phyloP scores from a whole-genome alignment of 441 rosid genomes.

The Populus hybrid region DNA sequence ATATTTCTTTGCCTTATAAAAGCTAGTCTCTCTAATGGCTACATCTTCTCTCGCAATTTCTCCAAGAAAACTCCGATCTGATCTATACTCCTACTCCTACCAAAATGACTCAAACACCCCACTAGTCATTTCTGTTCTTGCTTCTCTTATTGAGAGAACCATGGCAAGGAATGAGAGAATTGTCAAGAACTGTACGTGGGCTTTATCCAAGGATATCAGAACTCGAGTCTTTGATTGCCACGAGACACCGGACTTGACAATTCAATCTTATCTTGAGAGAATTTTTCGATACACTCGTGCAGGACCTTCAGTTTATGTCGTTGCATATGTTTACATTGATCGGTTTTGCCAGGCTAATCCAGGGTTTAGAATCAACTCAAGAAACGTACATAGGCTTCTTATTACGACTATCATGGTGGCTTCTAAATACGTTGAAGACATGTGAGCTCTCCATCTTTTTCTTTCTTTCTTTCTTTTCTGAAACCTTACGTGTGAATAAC shows the following conservation, averaged over 20 bases:
- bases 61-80: conserved; percentile 76
- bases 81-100: conserved; percentile 60
- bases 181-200: conserved; percentile 40
- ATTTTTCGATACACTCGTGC: conserved; percentile 74
- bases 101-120: conserved; percentile 53
- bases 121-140: conserved; percentile 66
- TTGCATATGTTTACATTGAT: conserved; percentile 85
- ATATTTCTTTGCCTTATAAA: neutral
- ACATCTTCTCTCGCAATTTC: conserved; percentile 49
- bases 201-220: conserved; percentile 32
- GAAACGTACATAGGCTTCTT: conserved; percentile 76
- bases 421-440: conserved; percentile 85
- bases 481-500: neutral
- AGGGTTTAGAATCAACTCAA: conserved; percentile 54
- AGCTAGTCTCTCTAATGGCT: conserved; percentile 17
- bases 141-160: conserved; percentile 69
- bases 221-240: conserved; percentile 62
- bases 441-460: conserved; percentile 40
- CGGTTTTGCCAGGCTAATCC: conserved; percentile 76
- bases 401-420: conserved; percentile 87
- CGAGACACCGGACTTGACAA: conserved; percentile 77
- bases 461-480: neutral
- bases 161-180: conserved; percentile 61
- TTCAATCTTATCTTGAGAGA: conserved; percentile 78
- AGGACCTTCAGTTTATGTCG: conserved; percentile 82